These are phyloP conservation scores for Dalbergia cochinchinensis DNA, from an alignment of 306 rosid species.

Conservation along the genomic window DNA sequence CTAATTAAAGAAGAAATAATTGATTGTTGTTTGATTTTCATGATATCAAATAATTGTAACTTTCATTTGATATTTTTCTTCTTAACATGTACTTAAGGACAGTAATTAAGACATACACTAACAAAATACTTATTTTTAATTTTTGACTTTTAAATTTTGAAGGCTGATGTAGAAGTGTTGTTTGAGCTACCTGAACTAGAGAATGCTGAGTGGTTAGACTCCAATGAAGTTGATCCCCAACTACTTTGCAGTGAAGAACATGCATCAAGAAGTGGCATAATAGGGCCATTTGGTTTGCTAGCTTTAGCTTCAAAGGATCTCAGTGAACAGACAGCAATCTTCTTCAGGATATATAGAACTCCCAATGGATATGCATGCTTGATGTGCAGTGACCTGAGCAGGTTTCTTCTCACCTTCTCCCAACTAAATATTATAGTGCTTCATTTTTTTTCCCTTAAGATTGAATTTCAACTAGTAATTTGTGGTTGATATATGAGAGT, in stretches of 20 bases:
- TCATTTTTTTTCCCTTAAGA: not conserved
- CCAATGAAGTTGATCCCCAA: slow-evolving; percentile 57
- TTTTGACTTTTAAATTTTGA: not conserved
- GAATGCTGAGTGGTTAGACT: slow-evolving; percentile 53
- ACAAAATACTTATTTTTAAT: not conserved
- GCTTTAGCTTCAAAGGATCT: slow-evolving; percentile 68
- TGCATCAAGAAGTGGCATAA: slow-evolving; percentile 51
- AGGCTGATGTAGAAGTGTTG: slow-evolving; percentile 75
- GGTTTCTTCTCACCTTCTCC: slow-evolving; percentile 50
- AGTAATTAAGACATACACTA: not conserved
- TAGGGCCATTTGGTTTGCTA: slow-evolving; percentile 74
- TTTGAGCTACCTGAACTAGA: slow-evolving; percentile 58
- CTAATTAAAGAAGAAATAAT: too few relatives aligned
- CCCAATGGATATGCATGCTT: slow-evolving; percentile 55
- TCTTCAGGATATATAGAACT: slow-evolving; percentile 61
- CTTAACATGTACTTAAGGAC: not conserved
- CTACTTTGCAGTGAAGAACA: slow-evolving; percentile 56
- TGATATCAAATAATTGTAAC: too few relatives aligned
- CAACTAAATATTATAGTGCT: not conserved
- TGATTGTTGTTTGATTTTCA: too few relatives aligned
- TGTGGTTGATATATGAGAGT: slow-evolving; percentile 10
- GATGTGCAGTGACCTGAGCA: slow-evolving; percentile 83
- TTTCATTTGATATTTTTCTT: not conserved
- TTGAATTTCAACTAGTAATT: not conserved
- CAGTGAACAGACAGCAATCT: slow-evolving; percentile 65